Evolutionary conservation across 2,329 filamentous ascomycete species (phyloP), one percentile per base, ranked within the genome.

Genomic region (Ceratocystiopsis brevicomis): DNA sequence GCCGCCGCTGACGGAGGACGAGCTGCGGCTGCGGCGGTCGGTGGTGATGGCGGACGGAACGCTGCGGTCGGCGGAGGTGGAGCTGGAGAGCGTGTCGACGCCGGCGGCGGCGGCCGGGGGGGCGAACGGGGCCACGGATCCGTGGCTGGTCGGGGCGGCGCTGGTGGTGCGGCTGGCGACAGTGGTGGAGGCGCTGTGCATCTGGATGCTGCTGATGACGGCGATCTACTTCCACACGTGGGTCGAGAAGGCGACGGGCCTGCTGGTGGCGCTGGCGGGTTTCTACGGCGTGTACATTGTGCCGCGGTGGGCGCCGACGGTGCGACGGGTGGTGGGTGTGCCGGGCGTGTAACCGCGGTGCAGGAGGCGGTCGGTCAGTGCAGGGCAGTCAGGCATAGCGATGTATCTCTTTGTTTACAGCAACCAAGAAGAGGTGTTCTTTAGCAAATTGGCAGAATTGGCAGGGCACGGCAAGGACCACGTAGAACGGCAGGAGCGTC

Each of bases 131-230:
- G 38, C 19, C 30, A 39, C 11, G 17, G 18, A 12, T 18, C 35
- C 17, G 30, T 36, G 18, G 39, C 25, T 18, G 5, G 3, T 13
- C 54, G 49, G 56, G 55, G 41, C 45, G 53, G 43, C 52, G 52
- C 8, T 44, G 25, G 39, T 44, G 49, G 52, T 38, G 51, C 53
- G 40, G 57, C 72, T 80, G 50, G 71, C 77, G 49, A 61, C 69
- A 19, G 68, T 56, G 0, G 74, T 95, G 21, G 70, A 81, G 16
- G 76, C 61, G 0, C 54, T 95, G 55, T 84, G 79, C 55, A 73
- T 78, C 65, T 96, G 90, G 84, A 98, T 98, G 90, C 61, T 98
- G 57, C 68, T 96, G 48, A 98, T 98, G 90, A 98, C 90, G 37
- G 87, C 87, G 3, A 87, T 92, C 36, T 98, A 88, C 68, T 98